Percentiles rank a stretch among this genome's conserved stretches.
These are phyloP conservation scores for Ciborinia camelliae DNA, from an alignment of 2,329 filamentous ascomycete species.

Conservation along the genomic window DNA sequence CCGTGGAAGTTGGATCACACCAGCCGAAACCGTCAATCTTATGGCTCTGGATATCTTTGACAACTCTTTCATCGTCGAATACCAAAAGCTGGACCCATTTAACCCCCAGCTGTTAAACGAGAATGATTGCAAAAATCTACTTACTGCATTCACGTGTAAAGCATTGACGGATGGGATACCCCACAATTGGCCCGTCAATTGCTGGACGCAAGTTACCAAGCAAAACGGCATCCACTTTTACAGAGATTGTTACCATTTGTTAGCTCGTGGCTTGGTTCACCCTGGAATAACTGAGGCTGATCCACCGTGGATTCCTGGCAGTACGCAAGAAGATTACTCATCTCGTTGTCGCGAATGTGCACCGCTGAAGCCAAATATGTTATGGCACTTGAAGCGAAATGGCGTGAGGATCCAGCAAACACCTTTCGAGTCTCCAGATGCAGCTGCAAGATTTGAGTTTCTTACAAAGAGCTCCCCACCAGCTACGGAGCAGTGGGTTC, in stretches of 20 bases:
- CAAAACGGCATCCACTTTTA: neutral
- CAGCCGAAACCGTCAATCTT: neutral
- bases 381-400: neutral
- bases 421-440: slow-evolving; percentile 49
- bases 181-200: neutral
- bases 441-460: slow-evolving; percentile 50
- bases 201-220: neutral
- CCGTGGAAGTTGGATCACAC: neutral
- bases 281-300: neutral
- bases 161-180: neutral
- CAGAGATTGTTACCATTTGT: neutral
- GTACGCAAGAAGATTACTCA: neutral
- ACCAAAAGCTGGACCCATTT: neutral
- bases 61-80: neutral
- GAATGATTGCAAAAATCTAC: neutral
- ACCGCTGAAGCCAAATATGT: neutral
- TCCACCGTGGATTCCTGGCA: neutral
- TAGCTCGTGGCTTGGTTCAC: slow-evolving; percentile 6
- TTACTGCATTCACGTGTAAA: neutral
- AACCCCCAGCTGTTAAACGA: neutral
- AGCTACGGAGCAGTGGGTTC: slow-evolving; percentile 39
- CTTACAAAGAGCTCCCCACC: slow-evolving; percentile 47
- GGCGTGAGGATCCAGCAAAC: slow-evolving; percentile 34
- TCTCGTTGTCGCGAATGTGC: neutral
- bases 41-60: neutral